A percentile compares a stretch with the other conserved stretches of the same genome.
Evolutionary conservation across 2,329 filamentous ascomycete species (phyloP).

Genomic region (Penicillium digitatum): DNA sequence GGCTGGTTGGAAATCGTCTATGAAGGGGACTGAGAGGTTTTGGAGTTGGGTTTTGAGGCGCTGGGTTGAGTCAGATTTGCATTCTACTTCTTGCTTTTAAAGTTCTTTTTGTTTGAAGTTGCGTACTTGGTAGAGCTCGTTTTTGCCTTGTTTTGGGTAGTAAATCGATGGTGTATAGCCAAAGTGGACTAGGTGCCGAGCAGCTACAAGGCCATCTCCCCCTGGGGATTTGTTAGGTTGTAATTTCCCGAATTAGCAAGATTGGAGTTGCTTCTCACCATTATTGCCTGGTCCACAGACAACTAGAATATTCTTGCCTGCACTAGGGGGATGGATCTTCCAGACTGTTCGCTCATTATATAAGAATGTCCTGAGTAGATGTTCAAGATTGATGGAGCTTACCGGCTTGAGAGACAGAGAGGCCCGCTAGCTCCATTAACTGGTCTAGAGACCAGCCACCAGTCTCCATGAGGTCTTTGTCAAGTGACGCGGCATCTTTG

Average conservation of each 20-base stretch:
- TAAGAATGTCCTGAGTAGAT: background rate
- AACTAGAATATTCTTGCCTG: constrained; percentile 71
- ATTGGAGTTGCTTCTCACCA: constrained; percentile 30
- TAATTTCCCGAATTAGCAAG: background rate
- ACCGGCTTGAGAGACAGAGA: constrained; percentile 90
- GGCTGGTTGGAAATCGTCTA: constrained; percentile 69
- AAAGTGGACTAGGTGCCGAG: constrained; percentile 85
- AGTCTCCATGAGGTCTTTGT: constrained; percentile 86
- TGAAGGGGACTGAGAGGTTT: constrained; percentile 78
- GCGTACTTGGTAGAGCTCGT: constrained; percentile 77
- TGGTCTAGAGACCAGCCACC: constrained; percentile 91
- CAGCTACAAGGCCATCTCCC: constrained; percentile 90
- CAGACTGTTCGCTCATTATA: constrained; percentile 58
- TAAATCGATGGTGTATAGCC: constrained; percentile 86
- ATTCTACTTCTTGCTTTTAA: background rate
- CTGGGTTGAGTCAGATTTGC: constrained; percentile 41
- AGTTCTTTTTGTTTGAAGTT: constrained; percentile 5
- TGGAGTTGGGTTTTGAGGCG: constrained; percentile 80
- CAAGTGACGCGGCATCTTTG: constrained; percentile 81
- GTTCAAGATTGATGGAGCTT: constrained; percentile 21
- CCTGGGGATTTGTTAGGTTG: constrained; percentile 48
- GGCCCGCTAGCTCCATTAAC: constrained; percentile 91
- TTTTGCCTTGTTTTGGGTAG: constrained; percentile 88
- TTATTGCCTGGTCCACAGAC: constrained; percentile 84
- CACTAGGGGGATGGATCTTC: constrained; percentile 69